Evolutionary conservation across 345 rosid species (phyloP).

Genomic region (Dipteronia sinensis): DNA sequence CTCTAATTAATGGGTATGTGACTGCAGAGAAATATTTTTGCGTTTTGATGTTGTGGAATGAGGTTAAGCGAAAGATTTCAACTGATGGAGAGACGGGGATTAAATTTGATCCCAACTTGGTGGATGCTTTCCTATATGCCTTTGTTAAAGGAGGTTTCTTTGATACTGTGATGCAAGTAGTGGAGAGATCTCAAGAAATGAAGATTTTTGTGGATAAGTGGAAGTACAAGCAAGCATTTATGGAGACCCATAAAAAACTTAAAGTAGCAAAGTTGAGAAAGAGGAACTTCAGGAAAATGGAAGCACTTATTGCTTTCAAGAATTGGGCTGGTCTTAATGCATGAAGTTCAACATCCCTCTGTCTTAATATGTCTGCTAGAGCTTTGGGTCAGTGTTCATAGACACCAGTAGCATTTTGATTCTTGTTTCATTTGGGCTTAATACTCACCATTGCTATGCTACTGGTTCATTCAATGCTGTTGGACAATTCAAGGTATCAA

Average conservation of each 20-base stretch:
- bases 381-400: neutral
- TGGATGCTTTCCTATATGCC: conserved; percentile 89
- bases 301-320: conserved; percentile 91
- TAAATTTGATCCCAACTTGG: conserved; percentile 62
- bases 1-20: conserved; percentile 79
- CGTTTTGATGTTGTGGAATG: conserved; percentile 82
- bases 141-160: conserved; percentile 96
- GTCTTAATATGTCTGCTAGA: neutral
- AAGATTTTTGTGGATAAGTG: conserved; percentile 93
- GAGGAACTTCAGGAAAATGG: conserved; percentile 85
- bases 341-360: conserved; percentile 29
- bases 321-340: conserved; percentile 94
- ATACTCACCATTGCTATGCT: neutral
- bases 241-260: conserved; percentile 96
- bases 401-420: neutral
- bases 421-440: neutral
- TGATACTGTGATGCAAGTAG: conserved; percentile 96
- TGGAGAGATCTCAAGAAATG: conserved; percentile 86
- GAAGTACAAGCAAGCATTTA: conserved; percentile 96
- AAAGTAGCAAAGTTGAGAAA: conserved; percentile 82
- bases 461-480: neutral
- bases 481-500: neutral
- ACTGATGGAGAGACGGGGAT: conserved; percentile 47
- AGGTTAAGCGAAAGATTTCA: conserved; percentile 74
- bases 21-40: conserved; percentile 76